Percentiles rank a stretch among this genome's conserved stretches.
These are phyloP conservation scores for Cryptococcus sp. DNA, from an alignment of 1,284 basidiomycete species.

Conservation along the genomic window DNA sequence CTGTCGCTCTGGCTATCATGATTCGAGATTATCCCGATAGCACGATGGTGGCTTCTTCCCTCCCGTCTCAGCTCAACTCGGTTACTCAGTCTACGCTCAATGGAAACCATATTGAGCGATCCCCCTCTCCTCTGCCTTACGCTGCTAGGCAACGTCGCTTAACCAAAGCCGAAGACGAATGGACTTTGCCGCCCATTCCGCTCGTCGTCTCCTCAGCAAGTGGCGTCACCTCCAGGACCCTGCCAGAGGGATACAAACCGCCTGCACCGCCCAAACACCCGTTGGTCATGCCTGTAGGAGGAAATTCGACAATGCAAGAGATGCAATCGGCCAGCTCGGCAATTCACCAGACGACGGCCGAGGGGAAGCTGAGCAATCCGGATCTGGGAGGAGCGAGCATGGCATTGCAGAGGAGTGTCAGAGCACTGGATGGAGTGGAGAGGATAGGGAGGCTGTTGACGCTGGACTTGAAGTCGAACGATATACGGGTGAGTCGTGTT, in stretches of 20 bases:
- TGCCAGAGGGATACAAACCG: slow-evolving; percentile 39
- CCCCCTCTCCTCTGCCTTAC: slow-evolving; percentile 48
- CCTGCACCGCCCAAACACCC: slow-evolving; percentile 33
- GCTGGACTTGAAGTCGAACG: slow-evolving; percentile 85
- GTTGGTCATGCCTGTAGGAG: slow-evolving; percentile 29
- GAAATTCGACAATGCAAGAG: slow-evolving; percentile 32
- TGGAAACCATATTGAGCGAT: slow-evolving; percentile 40
- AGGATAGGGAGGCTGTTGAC: slow-evolving; percentile 78
- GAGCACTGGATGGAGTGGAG: slow-evolving; percentile 76
- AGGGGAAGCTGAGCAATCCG: slow-evolving; percentile 23
- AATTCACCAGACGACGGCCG: slow-evolving; percentile 15
- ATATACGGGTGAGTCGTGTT: slow-evolving; percentile 63
- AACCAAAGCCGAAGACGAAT: slow-evolving; percentile 14
- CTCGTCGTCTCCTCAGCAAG: slow-evolving; percentile 71
- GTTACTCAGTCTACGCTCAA: slow-evolving; percentile 50
- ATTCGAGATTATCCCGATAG: slow-evolving; percentile 86
- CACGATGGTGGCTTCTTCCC: slow-evolving; percentile 35
- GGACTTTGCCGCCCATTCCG: slow-evolving; percentile 32
- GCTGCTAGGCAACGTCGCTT: slow-evolving; percentile 11
- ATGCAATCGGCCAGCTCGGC: slow-evolving; percentile 8
- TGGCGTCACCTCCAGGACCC: slow-evolving; percentile 68
- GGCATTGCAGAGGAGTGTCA: slow-evolving; percentile 58
- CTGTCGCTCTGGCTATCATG: slow-evolving; percentile 88
- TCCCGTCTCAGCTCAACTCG: slow-evolving; percentile 49
- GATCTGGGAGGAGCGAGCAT: slow-evolving; percentile 35